Conservation (phyloP, 768 basidiomycete genomes). For the Chiua virens region DNA sequence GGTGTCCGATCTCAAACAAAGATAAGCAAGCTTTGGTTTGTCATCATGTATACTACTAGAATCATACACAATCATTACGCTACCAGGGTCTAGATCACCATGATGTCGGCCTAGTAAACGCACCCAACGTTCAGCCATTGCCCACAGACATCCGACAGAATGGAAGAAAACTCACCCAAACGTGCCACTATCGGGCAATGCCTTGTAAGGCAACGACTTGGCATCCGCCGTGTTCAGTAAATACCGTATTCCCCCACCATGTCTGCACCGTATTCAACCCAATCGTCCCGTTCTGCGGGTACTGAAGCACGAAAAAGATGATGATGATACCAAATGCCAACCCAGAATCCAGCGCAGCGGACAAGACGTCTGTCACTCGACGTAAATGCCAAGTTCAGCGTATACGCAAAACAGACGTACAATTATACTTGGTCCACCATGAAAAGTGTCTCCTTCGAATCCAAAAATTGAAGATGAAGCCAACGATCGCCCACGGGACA, state of each 20-base stretch:
- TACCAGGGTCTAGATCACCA: too few species aligned
- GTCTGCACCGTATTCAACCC: slow-evolving; percentile 49
- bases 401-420: slow-evolving; percentile 15
- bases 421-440: slow-evolving; percentile 64
- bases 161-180: slow-evolving; percentile 28
- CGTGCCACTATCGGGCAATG: slow-evolving; percentile 13
- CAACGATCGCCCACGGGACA: slow-evolving; percentile 64
- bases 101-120: too few species aligned
- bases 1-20: too few species aligned
- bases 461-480: slow-evolving; percentile 64
- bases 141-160: too few species aligned
- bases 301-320: slow-evolving; percentile 66
- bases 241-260: slow-evolving; percentile 61
- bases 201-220: slow-evolving; percentile 6
- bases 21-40: too few species aligned
- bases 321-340: slow-evolving; percentile 55
- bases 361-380: slow-evolving; percentile 51
- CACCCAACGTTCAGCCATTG: too few species aligned
- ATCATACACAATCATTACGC: too few species aligned
- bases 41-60: too few species aligned
- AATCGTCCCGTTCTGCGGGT: slow-evolving; percentile 59
- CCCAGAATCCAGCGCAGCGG: slow-evolving; percentile 72
- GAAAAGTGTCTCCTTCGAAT: slow-evolving; percentile 60
- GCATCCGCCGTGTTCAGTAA: slow-evolving; percentile 31
- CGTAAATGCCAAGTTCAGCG: background rate